phyloP scores from a whole-genome alignment of 2,329 filamentous ascomycete genomes.

The Aspergillus glaucus region DNA sequence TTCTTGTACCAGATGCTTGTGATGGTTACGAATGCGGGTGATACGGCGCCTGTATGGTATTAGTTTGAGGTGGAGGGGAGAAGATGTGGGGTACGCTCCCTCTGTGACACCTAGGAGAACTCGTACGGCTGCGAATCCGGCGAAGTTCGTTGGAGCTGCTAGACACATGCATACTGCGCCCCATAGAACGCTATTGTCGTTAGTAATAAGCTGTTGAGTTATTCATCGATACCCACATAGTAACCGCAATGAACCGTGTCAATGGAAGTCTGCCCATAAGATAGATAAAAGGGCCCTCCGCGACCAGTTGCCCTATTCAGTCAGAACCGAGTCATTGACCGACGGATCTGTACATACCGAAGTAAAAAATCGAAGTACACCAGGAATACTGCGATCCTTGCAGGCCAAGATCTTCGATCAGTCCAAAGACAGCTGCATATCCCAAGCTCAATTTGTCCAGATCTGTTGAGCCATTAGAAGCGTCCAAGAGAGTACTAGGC shows the following conservation, averaged over 20 bases:
- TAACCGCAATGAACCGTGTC: constrained; percentile 43
- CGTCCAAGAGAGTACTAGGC: background rate
- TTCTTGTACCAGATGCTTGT: constrained; percentile 40
- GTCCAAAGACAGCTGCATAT: constrained; percentile 39
- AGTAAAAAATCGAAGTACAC: constrained; percentile 28
- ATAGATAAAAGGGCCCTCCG: constrained; percentile 46
- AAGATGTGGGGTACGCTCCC: background rate
- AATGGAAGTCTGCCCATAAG: constrained; percentile 45
- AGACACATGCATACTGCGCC: constrained; percentile 41
- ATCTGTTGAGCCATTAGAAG: constrained; percentile 34
- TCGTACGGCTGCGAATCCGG: constrained; percentile 35
- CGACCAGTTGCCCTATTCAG: constrained; percentile 33
- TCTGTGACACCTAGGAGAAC: constrained; percentile 42
- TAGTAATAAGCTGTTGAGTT: background rate
- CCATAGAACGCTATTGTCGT: constrained; percentile 33
- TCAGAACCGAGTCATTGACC: background rate
- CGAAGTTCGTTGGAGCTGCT: constrained; percentile 36
- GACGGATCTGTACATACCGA: constrained; percentile 20
- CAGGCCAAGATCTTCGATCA: constrained; percentile 42
- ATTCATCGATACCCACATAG: constrained; percentile 28
- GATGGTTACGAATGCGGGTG: constrained; percentile 43
- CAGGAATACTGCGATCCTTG: constrained; percentile 44
- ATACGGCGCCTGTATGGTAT: constrained; percentile 30
- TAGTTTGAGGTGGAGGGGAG: background rate
- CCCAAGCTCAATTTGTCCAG: constrained; percentile 38